Conservation (phyloP, 23 red algal genomes). For the Gracilaria vermiculophylla region DNA sequence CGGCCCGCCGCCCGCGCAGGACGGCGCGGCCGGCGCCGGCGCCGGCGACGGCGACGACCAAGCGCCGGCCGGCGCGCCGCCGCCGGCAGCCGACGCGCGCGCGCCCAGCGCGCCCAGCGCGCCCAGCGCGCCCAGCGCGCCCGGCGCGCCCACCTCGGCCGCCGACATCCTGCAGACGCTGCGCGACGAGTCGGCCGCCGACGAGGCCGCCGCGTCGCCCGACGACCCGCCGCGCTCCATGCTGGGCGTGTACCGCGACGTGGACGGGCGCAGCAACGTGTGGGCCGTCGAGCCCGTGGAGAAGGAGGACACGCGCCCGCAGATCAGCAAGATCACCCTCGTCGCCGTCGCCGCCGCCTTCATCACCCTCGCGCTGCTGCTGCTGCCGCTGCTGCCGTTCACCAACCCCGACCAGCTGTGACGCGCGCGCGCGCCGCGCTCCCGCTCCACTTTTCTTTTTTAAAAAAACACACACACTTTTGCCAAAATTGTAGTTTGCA, state of each 20-base stretch:
- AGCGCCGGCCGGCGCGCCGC: background rate
- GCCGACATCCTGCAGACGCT: constrained; percentile 52
- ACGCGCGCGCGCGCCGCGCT: too few relatives aligned
- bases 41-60: too few relatives aligned
- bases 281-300: constrained; percentile 93
- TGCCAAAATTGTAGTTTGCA: too few relatives aligned
- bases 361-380: constrained; percentile 45
- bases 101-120: background rate
- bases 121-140: too few relatives aligned
- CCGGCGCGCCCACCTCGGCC: too few relatives aligned
- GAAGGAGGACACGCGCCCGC: constrained; percentile 45
- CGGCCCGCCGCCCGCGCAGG: background rate
- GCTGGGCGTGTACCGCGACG: constrained; percentile 81
- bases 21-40: background rate
- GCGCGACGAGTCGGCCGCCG: constrained; percentile 48
- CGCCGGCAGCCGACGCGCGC: background rate
- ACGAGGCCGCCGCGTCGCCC: background rate
- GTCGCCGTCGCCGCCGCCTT: constrained; percentile 43
- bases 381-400: constrained; percentile 70
- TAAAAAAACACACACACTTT: too few relatives aligned
- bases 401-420: constrained; percentile 80
- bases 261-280: constrained; percentile 90
- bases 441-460: background rate
- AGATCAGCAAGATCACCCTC: constrained; percentile 48
- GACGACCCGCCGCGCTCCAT: constrained; percentile 31